Evolutionary conservation across 306 rosid species (phyloP).

Genomic region (Fragaria iinumae): DNA sequence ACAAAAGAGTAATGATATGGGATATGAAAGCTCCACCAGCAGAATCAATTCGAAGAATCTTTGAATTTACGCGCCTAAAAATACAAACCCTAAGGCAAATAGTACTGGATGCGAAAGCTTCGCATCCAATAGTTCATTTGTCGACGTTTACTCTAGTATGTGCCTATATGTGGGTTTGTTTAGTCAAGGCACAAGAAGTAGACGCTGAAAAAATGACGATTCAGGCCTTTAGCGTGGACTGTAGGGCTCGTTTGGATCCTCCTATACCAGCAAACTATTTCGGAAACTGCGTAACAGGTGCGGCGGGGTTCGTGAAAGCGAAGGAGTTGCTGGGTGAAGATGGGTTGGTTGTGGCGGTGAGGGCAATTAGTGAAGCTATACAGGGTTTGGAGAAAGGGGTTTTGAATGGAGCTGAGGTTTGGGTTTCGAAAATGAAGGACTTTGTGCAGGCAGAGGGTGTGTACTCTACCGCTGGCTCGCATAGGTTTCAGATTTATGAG

Average conservation of each 20-base stretch:
- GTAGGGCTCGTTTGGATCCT: slow-evolving; percentile 20
- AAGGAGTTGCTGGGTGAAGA: slow-evolving; percentile 16
- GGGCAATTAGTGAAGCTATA: slow-evolving; percentile 16
- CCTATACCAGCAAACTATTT: slow-evolving; percentile 18
- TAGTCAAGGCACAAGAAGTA: slow-evolving; percentile 8
- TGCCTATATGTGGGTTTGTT: slow-evolving; percentile 14
- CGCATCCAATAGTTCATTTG: not conserved
- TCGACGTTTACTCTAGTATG: slow-evolving; percentile 12
- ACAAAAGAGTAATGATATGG: slow-evolving; percentile 10
- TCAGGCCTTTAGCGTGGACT: not conserved
- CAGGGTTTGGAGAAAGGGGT: slow-evolving; percentile 2
- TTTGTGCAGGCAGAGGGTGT: not conserved
- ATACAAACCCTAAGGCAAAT: not conserved
- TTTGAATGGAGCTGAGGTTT: slow-evolving; percentile 5
- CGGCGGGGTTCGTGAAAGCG: not conserved
- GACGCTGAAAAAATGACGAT: not conserved
- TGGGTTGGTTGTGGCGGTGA: slow-evolving; percentile 10
- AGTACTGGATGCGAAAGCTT: not conserved
- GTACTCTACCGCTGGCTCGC: slow-evolving; percentile 25
- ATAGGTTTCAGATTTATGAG: slow-evolving; percentile 31
- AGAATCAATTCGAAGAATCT: slow-evolving; percentile 29
- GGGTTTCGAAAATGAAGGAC: not conserved
- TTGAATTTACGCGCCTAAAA: slow-evolving; percentile 18
- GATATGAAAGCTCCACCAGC: slow-evolving; percentile 33
- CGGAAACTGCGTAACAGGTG: slow-evolving; percentile 16